phyloP scores from a whole-genome alignment of 2,329 filamentous ascomycete genomes.

The Fusarium sp. region DNA sequence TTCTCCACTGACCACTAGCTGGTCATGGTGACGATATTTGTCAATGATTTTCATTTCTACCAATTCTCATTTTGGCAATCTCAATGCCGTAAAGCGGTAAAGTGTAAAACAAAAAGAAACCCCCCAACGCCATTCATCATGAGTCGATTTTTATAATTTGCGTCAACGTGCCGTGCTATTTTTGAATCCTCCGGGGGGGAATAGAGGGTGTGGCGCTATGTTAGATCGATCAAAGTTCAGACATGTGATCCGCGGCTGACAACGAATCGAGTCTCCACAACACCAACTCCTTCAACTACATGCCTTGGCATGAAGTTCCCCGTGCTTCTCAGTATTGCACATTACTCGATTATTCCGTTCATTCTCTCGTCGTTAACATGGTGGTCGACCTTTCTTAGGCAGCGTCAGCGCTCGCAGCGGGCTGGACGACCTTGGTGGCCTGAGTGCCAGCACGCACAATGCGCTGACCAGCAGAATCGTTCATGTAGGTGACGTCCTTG shows the following conservation, averaged over 20 bases:
- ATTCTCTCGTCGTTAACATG: slow-evolving; percentile 35
- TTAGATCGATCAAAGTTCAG: slow-evolving; percentile 18
- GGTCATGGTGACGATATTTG: slow-evolving; percentile 9
- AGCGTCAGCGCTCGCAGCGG: slow-evolving; percentile 86
- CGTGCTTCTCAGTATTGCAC: slow-evolving; percentile 26
- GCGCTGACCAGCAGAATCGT: slow-evolving; percentile 84
- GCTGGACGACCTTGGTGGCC: slow-evolving; percentile 86
- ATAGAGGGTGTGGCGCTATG: slow-evolving; percentile 16
- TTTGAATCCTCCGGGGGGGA: slow-evolving; percentile 13
- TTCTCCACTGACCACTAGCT: slow-evolving; percentile 2
- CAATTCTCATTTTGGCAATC: slow-evolving; percentile 37
- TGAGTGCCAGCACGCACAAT: slow-evolving; percentile 90
- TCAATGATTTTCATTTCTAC: slow-evolving; percentile 7
- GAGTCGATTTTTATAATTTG: slow-evolving; percentile 45
- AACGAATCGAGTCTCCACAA: slow-evolving; percentile 20
- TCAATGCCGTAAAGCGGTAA: slow-evolving; percentile 30
- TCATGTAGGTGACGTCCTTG: slow-evolving; percentile 85
- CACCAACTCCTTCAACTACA: slow-evolving; percentile 32
- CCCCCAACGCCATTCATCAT: slow-evolving; percentile 49
- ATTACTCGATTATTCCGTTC: slow-evolving; percentile 39
- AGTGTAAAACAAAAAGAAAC: slow-evolving; percentile 41
- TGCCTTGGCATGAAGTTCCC: slow-evolving; percentile 30
- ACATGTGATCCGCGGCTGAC: slow-evolving; percentile 43
- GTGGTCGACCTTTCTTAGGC: slow-evolving; percentile 65
- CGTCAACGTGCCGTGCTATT: slow-evolving; percentile 31